Evolutionary conservation across 495 filamentous ascomycete species (phyloP), one percentile per base, ranked within the genome.

Genomic region (Stereocaulon alpinum): DNA sequence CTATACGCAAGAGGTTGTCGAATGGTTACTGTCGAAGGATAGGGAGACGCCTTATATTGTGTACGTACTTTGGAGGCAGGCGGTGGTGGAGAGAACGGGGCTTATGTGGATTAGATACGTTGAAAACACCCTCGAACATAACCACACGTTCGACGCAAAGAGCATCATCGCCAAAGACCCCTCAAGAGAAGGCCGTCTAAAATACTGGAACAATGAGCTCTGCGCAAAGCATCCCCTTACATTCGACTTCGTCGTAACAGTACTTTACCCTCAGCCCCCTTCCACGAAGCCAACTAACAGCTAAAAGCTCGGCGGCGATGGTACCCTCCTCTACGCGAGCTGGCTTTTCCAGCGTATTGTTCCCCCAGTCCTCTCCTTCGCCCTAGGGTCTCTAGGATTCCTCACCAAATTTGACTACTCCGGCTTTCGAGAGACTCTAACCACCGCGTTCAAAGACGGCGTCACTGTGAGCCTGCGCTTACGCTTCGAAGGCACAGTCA

Each of bases 311-410:
- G 93, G 93, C n/a, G 93, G 93, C 11, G 93, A 98, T 68, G 93
- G 93, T 15, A 98, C 93, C 0, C 92, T 98, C 34, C 75, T 98
- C 34, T 97, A 95, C 67, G 88, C 93, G 0, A 90, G 85, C 66
- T 98, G 94, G 92, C 76, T 98, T 34, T 98, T 98, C 70, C 93
- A 98, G 76, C 78, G 89, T n/a, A 85, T 97, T 56, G 92, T 97
- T 0, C 93, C 93, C 6, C 93, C 94, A 0, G 88, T 96, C 6
- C 74, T 98, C 22, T 90, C 89, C 51, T 97, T 98, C 71, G 81
- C 90, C 24, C 72, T 97, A 32, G 93, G 93, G 4, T 96, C 91
- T 20, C 73, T 98, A 29, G 93, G 93, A 0, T 97, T 98, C 67
- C 74, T 98, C 63, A 97, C 94, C 18, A 96, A 96, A 68, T 97